Evolutionary conservation across 345 rosid species (phyloP).

Genomic region (Boechera divaricarpa): DNA sequence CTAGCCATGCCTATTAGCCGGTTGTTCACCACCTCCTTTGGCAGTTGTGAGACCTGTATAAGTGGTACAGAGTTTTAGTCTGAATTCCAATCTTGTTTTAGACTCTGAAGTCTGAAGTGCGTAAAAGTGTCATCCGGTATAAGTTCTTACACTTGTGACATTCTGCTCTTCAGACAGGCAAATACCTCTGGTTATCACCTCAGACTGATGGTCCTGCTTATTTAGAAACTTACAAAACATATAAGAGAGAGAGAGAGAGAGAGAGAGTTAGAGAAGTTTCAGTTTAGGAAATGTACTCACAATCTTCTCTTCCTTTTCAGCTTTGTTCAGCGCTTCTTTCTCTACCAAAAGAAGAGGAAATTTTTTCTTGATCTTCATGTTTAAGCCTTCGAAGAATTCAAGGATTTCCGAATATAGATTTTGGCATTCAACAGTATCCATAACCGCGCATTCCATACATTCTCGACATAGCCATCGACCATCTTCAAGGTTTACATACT

Average conservation of each 20-base stretch:
- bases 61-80: too few species aligned
- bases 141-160: conserved; percentile 56
- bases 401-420: conserved; percentile 72
- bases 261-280: conserved; percentile 9
- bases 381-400: conserved; percentile 73
- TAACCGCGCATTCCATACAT: conserved; percentile 77
- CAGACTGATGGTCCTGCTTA: conserved; percentile 68
- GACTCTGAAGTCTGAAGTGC: too few species aligned
- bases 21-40: too few species aligned
- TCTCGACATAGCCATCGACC: conserved; percentile 75
- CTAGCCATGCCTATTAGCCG: conserved; percentile 41
- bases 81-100: too few species aligned
- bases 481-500: conserved; percentile 62
- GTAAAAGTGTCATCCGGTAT: too few species aligned
- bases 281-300: conserved; percentile 47
- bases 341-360: conserved; percentile 85
- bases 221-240: not conserved
- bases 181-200: conserved; percentile 86
- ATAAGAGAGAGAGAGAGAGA: conserved; percentile 6
- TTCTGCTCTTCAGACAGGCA: conserved; percentile 85
- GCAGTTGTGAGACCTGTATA: too few species aligned
- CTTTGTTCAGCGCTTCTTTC: conserved; percentile 81
- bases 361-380: conserved; percentile 67
- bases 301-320: conserved; percentile 70
- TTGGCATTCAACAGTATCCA: conserved; percentile 77